Percentiles rank a stretch among this genome's conserved stretches.
These are phyloP conservation scores for Apiotrichum laibachii DNA, from an alignment of 1,284 basidiomycete species.

Conservation along the genomic window DNA sequence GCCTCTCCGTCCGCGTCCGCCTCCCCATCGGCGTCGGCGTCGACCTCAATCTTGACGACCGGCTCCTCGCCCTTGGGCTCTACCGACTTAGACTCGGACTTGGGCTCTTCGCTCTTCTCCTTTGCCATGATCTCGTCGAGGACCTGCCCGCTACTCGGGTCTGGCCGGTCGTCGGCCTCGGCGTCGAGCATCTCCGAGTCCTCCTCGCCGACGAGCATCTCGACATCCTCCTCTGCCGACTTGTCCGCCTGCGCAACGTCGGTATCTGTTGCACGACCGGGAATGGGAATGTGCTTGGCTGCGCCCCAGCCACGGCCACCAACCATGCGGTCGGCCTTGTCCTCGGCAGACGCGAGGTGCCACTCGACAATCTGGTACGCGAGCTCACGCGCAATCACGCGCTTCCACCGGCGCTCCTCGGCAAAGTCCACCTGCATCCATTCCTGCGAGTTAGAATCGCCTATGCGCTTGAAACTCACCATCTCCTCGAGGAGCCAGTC, in stretches of 20 bases:
- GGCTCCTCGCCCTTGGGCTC: conserved; percentile 24
- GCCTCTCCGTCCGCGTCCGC: conserved; percentile 32
- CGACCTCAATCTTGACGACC: conserved; percentile 18
- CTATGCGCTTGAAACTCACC: conserved; percentile 56
- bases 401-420: conserved; percentile 92
- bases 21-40: conserved; percentile 27
- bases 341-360: conserved; percentile 71
- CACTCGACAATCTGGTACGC: conserved; percentile 81
- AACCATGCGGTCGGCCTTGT: conserved; percentile 64
- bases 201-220: conserved; percentile 39
- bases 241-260: conserved; percentile 5
- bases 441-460: conserved; percentile 58
- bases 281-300: conserved; percentile 28
- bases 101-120: conserved; percentile 9
- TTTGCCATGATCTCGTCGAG: conserved; percentile 33
- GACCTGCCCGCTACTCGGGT: conserved; percentile 33
- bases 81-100: background rate
- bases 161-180: conserved; percentile 20
- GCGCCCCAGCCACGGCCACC: conserved; percentile 46
- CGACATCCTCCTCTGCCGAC: conserved; percentile 43
- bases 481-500: conserved; percentile 96
- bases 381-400: conserved; percentile 78
- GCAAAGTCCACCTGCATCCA: conserved; percentile 96
- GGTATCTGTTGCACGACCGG: conserved; percentile 21
- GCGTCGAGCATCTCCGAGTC: conserved; percentile 23